A percentile compares a stretch with the other conserved stretches of the same genome.
phyloP scores from a whole-genome alignment of 345 rosid species.

The Eucalyptus leucophloia region DNA sequence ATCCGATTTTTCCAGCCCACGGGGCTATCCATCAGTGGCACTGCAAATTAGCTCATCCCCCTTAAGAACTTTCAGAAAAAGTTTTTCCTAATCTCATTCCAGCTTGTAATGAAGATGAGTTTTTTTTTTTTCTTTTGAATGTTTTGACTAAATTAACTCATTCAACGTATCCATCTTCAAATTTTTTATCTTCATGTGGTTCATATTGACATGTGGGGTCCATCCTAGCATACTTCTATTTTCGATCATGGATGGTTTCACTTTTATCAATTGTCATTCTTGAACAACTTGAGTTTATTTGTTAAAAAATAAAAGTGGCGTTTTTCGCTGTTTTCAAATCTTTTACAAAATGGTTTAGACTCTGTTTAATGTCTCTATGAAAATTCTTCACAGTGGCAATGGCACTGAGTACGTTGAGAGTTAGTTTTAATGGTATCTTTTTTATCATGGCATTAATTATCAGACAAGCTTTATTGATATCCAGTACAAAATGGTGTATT shows the following conservation, averaged over 20 bases:
- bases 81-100: background rate
- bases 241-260: background rate
- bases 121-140: background rate
- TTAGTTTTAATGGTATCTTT: background rate
- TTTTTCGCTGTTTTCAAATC: background rate
- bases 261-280: background rate
- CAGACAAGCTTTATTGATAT: background rate
- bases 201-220: background rate
- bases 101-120: background rate
- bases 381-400: background rate
- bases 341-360: background rate
- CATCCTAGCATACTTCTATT: background rate
- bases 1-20: background rate
- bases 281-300: background rate
- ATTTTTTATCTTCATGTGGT: background rate
- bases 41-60: background rate
- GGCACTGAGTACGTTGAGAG: background rate
- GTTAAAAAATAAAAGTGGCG: background rate
- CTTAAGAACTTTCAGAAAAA: background rate
- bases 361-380: background rate
- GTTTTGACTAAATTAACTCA: background rate
- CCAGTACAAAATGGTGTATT: fast-evolving
- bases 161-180: background rate
- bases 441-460: background rate
- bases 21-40: background rate